Conservation (phyloP, 208 protist species). For the Strigomonas culicis region DNA sequence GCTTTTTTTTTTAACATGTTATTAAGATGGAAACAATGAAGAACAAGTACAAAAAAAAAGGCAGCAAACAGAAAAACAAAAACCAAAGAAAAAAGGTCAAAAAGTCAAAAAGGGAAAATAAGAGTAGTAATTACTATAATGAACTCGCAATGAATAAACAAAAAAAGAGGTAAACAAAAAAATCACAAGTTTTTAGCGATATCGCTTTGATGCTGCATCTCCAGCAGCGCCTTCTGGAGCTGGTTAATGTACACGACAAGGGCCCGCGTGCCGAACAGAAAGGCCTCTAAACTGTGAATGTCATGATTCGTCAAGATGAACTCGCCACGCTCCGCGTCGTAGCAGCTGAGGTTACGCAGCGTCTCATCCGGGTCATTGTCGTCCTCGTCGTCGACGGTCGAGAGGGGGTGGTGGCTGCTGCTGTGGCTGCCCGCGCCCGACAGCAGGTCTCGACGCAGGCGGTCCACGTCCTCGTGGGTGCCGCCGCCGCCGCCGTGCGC, state of each 20-base stretch:
- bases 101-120: conserved; percentile 1
- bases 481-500: conserved; percentile 14
- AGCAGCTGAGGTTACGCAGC: conserved; percentile 51
- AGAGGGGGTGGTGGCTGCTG: not conserved
- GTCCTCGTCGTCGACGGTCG: conserved; percentile 5
- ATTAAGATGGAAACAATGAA: conserved; percentile 7
- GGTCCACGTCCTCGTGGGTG: not conserved
- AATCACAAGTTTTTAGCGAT: conserved; percentile 63
- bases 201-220: conserved; percentile 75
- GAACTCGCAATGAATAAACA: conserved; percentile 1
- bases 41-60: conserved; percentile 11
- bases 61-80: conserved; percentile 8
- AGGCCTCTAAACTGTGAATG: conserved; percentile 87
- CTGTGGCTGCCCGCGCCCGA: not conserved
- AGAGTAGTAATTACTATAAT: not conserved
- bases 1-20: conserved; percentile 1
- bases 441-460: no score
- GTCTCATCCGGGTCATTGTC: conserved; percentile 17
- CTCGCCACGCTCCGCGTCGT: conserved; percentile 59
- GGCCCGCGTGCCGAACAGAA: conserved; percentile 74
- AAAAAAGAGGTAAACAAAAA: not conserved
- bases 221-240: conserved; percentile 73
- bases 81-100: not conserved
- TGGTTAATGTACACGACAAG: conserved; percentile 73
- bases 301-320: conserved; percentile 84